Conservation (phyloP, 495 filamentous ascomycete genomes). For the Arthonia radiata region DNA sequence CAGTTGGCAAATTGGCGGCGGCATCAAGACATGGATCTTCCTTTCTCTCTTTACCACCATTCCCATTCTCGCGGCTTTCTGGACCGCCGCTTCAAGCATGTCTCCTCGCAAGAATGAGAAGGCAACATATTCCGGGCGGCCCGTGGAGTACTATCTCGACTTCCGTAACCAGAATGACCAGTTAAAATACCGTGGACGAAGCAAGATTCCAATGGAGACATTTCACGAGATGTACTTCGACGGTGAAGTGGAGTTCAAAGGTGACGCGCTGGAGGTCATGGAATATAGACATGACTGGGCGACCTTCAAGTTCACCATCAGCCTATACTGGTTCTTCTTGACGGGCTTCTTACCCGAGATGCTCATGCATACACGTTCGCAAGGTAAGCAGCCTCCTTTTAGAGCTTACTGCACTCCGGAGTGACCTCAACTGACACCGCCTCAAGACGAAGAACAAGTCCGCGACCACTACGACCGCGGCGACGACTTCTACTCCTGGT, state of each 20-base stretch:
- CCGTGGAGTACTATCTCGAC: conserved; percentile 60
- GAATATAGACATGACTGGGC: conserved; percentile 81
- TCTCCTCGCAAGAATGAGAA: conserved; percentile 61
- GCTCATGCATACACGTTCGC: conserved; percentile 53
- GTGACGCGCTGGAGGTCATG: conserved; percentile 50
- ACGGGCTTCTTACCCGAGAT: conserved; percentile 50
- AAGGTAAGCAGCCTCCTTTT: conserved; percentile 24
- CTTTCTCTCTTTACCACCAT: conserved; percentile 36
- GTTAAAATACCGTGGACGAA: conserved; percentile 46
- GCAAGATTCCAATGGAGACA: conserved; percentile 64
- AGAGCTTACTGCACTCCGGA: neutral
- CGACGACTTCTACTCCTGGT: conserved; percentile 77
- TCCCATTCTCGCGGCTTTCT: conserved; percentile 47
- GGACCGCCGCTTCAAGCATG: conserved; percentile 37
- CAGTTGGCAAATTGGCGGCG: conserved; percentile 41
- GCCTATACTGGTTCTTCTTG: conserved; percentile 44
- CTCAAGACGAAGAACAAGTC: conserved; percentile 67
- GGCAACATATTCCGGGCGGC: conserved; percentile 46
- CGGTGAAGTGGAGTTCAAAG: conserved; percentile 66
- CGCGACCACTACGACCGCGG: conserved; percentile 72
- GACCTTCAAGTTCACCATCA: conserved; percentile 50
- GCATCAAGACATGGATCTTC: conserved; percentile 46
- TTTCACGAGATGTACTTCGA: conserved; percentile 84
- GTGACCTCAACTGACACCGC: conserved; percentile 3
- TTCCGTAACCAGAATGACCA: conserved; percentile 56